A percentile compares a stretch with the other conserved stretches of the same genome.
phyloP scores from a whole-genome alignment of 257 asterid species.

The Fraxinus anomala region DNA sequence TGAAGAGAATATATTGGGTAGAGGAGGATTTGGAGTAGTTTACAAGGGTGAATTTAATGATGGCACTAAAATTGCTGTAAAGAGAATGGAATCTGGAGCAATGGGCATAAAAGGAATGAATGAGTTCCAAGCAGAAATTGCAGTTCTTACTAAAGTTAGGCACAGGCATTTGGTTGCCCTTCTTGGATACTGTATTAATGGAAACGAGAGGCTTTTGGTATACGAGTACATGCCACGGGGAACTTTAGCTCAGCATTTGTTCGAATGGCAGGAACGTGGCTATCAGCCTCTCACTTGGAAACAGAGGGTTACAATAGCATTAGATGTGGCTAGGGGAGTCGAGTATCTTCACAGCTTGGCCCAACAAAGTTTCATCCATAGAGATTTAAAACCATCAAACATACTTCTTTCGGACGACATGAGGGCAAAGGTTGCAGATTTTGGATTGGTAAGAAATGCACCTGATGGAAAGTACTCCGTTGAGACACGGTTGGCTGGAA shows the following conservation, averaged over 20 bases:
- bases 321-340: slow-evolving; percentile 93
- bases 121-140: slow-evolving; percentile 93
- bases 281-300: slow-evolving; percentile 72
- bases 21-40: slow-evolving; percentile 92
- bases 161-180: slow-evolving; percentile 96
- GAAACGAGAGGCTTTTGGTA: slow-evolving; percentile 87
- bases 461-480: slow-evolving; percentile 93
- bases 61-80: slow-evolving; percentile 94
- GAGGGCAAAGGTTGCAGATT: slow-evolving; percentile 99
- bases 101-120: slow-evolving; percentile 92
- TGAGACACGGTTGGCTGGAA: slow-evolving; percentile 93
- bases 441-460: slow-evolving; percentile 86
- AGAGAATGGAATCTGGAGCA: slow-evolving; percentile 88
- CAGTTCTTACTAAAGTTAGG: slow-evolving; percentile 88
- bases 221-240: slow-evolving; percentile 97
- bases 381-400: slow-evolving; percentile 88
- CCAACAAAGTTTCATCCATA: slow-evolving; percentile 87
- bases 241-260: slow-evolving; percentile 81
- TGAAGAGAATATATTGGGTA: slow-evolving; percentile 66
- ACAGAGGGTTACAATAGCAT: slow-evolving; percentile 79
- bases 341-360: slow-evolving; percentile 97
- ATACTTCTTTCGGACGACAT: slow-evolving; percentile 87
- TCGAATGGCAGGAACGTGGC: slow-evolving; percentile 68
- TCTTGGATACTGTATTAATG: slow-evolving; percentile 83
- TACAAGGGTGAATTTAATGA: slow-evolving; percentile 89